These are phyloP conservation scores for Sugiyamaella pinicola DNA, from an alignment of 1,139 yeast species.

Conservation along the genomic window DNA sequence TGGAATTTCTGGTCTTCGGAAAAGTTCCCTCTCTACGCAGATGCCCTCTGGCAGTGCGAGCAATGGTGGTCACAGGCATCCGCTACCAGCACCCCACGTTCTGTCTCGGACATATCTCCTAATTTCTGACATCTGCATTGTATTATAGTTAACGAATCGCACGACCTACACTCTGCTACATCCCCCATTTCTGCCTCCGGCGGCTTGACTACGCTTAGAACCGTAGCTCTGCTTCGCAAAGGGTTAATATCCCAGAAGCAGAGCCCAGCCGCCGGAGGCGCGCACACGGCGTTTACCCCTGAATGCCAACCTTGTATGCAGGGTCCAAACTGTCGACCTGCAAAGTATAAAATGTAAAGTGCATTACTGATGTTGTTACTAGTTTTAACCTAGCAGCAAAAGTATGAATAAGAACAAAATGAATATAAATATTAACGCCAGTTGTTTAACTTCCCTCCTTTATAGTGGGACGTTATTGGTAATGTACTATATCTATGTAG, in stretches of 20 bases:
- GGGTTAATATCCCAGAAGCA: background rate
- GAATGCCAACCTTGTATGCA: slow-evolving; percentile 5
- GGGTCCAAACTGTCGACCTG: background rate
- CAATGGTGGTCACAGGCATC: slow-evolving; percentile 21
- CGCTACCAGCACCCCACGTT: background rate
- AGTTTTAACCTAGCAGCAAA: background rate
- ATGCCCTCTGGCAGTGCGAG: slow-evolving; percentile 28
- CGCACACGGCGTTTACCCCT: too few relatives aligned
- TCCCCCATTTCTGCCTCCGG: background rate
- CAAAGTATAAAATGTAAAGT: background rate
- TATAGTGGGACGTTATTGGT: slow-evolving; percentile 6
- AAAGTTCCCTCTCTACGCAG: slow-evolving; percentile 30
- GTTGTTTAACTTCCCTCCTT: background rate
- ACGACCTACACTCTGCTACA: background rate
- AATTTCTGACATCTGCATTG: slow-evolving; percentile 4
- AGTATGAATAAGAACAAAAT: too few relatives aligned
- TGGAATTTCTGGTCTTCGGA: slow-evolving; percentile 29
- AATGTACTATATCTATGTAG: slow-evolving; percentile 5
- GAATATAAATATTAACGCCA: slow-evolving; percentile 4
- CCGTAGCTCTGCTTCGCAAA: background rate
- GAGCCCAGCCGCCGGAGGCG: background rate
- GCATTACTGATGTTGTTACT: background rate
- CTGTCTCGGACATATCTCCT: slow-evolving; percentile 4
- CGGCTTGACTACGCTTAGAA: background rate
- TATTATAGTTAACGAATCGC: background rate